Evolutionary conservation across 345 rosid genomes (phyloP).

Genomic region (Brassica nigra): DNA sequence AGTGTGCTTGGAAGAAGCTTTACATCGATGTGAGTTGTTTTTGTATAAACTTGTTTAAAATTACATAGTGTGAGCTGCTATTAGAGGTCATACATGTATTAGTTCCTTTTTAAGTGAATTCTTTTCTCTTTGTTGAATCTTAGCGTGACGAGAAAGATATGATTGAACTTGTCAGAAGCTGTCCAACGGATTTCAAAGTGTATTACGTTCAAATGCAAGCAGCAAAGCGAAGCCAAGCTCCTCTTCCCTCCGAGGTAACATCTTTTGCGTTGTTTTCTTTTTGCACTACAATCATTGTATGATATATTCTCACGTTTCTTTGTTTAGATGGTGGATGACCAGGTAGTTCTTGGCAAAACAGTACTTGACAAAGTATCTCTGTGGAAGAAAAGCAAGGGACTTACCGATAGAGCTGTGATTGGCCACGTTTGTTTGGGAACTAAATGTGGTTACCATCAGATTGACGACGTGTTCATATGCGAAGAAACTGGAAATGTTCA

Average conservation of each 20-base stretch:
- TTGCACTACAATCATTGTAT: background rate
- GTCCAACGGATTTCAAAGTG: constrained; percentile 77
- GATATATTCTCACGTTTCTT: background rate
- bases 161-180: constrained; percentile 72
- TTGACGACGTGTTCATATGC: constrained; percentile 84
- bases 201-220: constrained; percentile 94
- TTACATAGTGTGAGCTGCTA: constrained; percentile 8
- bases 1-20: constrained; percentile 89
- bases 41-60: background rate
- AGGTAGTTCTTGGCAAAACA: constrained; percentile 80
- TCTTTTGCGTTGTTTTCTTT: background rate
- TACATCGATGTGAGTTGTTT: constrained; percentile 67
- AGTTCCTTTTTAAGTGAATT: background rate
- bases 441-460: constrained; percentile 77
- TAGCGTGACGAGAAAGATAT: constrained; percentile 93
- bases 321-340: constrained; percentile 77
- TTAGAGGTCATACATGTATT: background rate
- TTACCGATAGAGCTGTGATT: constrained; percentile 55
- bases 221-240: constrained; percentile 92
- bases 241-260: constrained; percentile 77
- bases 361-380: constrained; percentile 73
- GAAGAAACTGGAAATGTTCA: constrained; percentile 92
- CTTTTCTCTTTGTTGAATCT: constrained; percentile 16
- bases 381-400: constrained; percentile 79
- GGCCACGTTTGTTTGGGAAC: constrained; percentile 82